phyloP scores from a whole-genome alignment of 495 filamentous ascomycete species.

The Pyrenopolyporus hunteri region DNA sequence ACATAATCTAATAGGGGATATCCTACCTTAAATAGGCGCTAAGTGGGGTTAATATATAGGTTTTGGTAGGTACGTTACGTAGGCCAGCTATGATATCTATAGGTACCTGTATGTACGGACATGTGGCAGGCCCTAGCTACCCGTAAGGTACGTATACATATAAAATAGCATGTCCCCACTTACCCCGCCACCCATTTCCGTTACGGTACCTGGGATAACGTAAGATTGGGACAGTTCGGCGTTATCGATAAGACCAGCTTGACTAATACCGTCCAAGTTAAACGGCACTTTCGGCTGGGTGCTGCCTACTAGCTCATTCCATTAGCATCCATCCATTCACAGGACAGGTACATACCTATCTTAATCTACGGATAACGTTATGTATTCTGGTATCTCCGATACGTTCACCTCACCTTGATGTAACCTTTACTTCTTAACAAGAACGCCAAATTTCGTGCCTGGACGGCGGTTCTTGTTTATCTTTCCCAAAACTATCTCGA shows the following conservation, averaged over 20 bases:
- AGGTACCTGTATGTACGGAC: too few species aligned
- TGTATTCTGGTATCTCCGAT: not conserved
- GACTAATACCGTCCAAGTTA: not conserved
- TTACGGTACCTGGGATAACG: not conserved
- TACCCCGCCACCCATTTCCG: not conserved
- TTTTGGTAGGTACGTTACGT: too few species aligned
- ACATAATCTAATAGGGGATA: too few species aligned
- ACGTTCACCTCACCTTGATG: not conserved
- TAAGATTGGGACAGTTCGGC: not conserved
- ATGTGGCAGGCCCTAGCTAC: too few species aligned
- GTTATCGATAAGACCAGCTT: not conserved
- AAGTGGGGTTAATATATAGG: too few species aligned
- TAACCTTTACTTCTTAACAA: not conserved
- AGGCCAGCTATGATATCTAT: too few species aligned
- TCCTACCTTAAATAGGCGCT: too few species aligned
- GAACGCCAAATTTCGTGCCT: not conserved
- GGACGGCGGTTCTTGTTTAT: not conserved
- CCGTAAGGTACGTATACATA: too few species aligned
- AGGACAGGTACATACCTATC: not conserved
- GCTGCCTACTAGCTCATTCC: constrained; percentile 7
- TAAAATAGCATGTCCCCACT: not conserved
- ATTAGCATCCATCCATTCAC: constrained; percentile 1
- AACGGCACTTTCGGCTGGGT: too few species aligned
- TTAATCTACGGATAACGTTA: not conserved
- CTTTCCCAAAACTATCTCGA: too few species aligned